These are phyloP conservation scores for Tephrocybe sp. DNA, from an alignment of 768 basidiomycete genomes.

Conservation along the genomic window DNA sequence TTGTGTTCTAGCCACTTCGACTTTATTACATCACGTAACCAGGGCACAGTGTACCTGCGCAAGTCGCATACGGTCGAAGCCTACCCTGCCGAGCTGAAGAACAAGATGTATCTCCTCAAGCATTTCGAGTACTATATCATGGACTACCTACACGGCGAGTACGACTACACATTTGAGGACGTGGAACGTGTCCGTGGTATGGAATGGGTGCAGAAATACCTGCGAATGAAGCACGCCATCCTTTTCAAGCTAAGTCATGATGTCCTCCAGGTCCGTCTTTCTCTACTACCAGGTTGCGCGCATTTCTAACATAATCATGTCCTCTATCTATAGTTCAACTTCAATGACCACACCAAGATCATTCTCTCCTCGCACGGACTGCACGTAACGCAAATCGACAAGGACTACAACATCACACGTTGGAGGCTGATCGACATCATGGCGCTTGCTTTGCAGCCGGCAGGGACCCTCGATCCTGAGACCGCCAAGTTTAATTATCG, in stretches of 20 bases:
- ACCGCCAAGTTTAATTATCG: constrained; percentile 43
- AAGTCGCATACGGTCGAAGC: constrained; percentile 68
- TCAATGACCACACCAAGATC: constrained; percentile 95
- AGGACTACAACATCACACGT: constrained; percentile 75
- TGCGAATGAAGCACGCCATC: constrained; percentile 96
- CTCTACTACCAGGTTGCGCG: not conserved
- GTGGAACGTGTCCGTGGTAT: constrained; percentile 70
- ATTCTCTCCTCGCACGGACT: constrained; percentile 82
- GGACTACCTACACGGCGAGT: constrained; percentile 83
- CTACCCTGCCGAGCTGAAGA: constrained; percentile 83
- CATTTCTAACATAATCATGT: constrained; percentile 6
- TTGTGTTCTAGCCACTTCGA: constrained; percentile 73
- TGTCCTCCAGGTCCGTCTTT: constrained; percentile 80
- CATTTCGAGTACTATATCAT: constrained; percentile 96
- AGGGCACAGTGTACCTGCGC: constrained; percentile 67
- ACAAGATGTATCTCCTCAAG: constrained; percentile 89
- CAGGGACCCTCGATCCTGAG: constrained; percentile 45
- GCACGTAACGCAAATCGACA: constrained; percentile 88
- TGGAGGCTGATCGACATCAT: constrained; percentile 75
- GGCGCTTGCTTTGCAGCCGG: constrained; percentile 42
- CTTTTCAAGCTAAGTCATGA: constrained; percentile 97
- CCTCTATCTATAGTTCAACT: constrained; percentile 80
- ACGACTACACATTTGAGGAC: constrained; percentile 81
- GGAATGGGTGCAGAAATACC: constrained; percentile 94
- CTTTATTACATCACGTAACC: constrained; percentile 70